phyloP scores from a whole-genome alignment of 176 grass and related monocot genomes.

The Echinochloa phyllopogon region DNA sequence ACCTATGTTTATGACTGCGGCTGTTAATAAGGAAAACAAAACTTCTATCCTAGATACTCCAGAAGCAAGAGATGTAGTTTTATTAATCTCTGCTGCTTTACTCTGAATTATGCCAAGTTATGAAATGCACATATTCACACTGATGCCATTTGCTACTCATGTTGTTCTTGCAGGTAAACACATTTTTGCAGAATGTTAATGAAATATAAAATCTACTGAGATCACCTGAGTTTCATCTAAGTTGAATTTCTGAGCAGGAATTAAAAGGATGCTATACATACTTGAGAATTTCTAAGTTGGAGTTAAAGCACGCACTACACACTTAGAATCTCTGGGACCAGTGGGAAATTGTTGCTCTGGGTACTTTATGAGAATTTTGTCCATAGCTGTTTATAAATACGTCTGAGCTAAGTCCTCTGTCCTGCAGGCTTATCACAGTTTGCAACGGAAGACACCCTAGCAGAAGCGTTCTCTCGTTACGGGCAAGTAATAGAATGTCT shows the following conservation, averaged over 20 bases:
- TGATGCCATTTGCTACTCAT: slow-evolving; percentile 3
- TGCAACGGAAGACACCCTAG: slow-evolving; percentile 51
- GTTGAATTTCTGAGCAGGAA: neutral
- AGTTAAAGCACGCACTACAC: neutral
- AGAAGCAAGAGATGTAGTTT: neutral
- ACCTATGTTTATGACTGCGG: neutral
- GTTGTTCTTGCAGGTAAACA: slow-evolving; percentile 16
- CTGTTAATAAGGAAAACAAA: neutral
- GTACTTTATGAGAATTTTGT: neutral
- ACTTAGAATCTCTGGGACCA: neutral
- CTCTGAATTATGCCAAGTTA: neutral
- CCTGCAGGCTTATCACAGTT: slow-evolving; percentile 53
- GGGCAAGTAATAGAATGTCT: slow-evolving; percentile 88
- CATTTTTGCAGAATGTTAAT: neutral
- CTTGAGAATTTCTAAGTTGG: neutral
- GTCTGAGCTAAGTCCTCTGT: neutral
- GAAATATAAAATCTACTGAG: neutral
- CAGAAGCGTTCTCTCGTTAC: slow-evolving; percentile 54
- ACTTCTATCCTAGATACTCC: neutral
- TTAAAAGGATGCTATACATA: neutral
- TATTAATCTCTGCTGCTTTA: neutral
- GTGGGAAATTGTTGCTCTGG: neutral
- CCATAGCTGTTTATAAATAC: neutral
- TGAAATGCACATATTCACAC: neutral
- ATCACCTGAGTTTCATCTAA: neutral